phyloP scores from a whole-genome alignment of 768 basidiomycete genomes.

The Cytidiella melzeri region DNA sequence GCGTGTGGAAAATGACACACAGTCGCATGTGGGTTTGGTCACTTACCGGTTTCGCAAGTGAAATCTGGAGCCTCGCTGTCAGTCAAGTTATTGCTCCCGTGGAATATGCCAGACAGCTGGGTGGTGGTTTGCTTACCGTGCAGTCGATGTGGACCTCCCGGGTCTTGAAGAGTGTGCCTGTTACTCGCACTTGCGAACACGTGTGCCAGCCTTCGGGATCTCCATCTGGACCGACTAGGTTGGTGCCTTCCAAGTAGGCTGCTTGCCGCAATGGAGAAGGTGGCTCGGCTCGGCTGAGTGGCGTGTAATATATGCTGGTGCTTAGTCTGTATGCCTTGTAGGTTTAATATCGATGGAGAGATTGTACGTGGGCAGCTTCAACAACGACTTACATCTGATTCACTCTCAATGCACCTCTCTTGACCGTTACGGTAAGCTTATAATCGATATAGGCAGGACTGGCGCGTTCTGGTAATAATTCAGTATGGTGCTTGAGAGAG shows the following conservation, averaged over 20 bases:
- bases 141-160: conserved; percentile 25
- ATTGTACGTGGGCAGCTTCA: too few species aligned
- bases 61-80: too few species aligned
- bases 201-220: conserved; percentile 37
- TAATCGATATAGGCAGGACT: conserved; percentile 55
- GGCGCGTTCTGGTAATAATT: conserved; percentile 37
- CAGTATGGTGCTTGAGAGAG: not conserved
- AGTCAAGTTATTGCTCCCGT: conserved; percentile 15
- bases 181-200: conserved; percentile 25
- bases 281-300: conserved; percentile 27
- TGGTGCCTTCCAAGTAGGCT: conserved; percentile 29
- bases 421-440: conserved; percentile 42
- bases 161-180: conserved; percentile 31
- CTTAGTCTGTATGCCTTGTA: conserved; percentile 30
- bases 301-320: conserved; percentile 29
- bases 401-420: conserved; percentile 40
- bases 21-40: not conserved
- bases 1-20: not conserved
- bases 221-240: conserved; percentile 32
- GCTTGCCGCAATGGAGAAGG: conserved; percentile 32
- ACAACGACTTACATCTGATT: conserved; percentile 44
- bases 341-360: too few species aligned
- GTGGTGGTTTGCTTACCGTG: conserved; percentile 28
- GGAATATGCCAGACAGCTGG: not conserved
- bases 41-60: conserved; percentile 44